Base-by-base conservation (phyloP, 805 yeast genomes). In the Wickerhamomyces rabaulensis region DNA sequence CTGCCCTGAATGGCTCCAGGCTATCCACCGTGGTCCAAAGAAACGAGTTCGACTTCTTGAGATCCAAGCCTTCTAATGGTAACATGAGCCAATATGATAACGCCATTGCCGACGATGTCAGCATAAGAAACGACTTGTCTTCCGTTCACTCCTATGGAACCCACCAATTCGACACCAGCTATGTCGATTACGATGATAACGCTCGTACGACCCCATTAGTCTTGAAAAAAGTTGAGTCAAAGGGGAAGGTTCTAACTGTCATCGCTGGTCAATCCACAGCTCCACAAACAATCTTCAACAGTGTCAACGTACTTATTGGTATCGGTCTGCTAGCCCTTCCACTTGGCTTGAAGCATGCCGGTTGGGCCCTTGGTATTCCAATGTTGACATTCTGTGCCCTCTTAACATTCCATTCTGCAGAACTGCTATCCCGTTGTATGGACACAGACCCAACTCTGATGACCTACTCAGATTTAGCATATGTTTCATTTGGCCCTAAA, bases 391-490 rank as follows among this genome's bases (percentile, higher is more conserved):
- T 74, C 3, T 80, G 91, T 61, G 94, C 94, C 1, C 42, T 69
- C 12, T 66, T 81, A 25, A 89, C 96, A 2, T 83, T 76, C 54
- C 81, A 88, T 73, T 82, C 94, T 2, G 96, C 96, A 9, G 74
- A 74, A 6, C 68, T 88, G 43, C 70, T 90, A 48, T 82, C 92
- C 13, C 74, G 76, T 49, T 82, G 95, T 53, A 75, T 89, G 75
- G 89, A 84, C 51, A 83, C 89, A 1, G 94, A 89, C 66, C 82
- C 78, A 15, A 82, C 94, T 0, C 67, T 89, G 44, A 81, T 84
- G 73, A 86, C 96, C 0, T 90, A 89, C 63, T 95, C 96, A 0
- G 97, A 90, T 67, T 71, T 90, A 42, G 95, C 95, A 4, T 83
- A 79, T 56, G 87, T 88, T n/a, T 86, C 91, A 0, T 88, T 84